Evolutionary conservation across 805 yeast genomes (phyloP), one percentile per base, ranked within the genome.

Genomic region (Clavispora asparagi): DNA sequence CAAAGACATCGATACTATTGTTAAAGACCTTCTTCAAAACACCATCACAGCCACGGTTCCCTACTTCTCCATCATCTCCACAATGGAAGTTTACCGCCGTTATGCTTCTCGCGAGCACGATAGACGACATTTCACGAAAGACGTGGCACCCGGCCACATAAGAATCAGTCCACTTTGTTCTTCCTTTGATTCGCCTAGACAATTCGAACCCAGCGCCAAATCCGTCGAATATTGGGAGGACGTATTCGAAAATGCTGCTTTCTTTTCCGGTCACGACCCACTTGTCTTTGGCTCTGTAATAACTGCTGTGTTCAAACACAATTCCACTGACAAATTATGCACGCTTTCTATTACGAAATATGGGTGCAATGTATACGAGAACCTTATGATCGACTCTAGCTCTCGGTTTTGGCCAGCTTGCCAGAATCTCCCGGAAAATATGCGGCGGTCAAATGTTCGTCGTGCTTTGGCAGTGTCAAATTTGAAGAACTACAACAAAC

Each of bases 381-480:
- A 52, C 43, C 43, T 56, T 27, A 45, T 52, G 19, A 33, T 54
- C 35, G 57, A 54, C 47, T 40, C 52, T 11, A 44, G 54, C 40
- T 87, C 96, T 1, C 73, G 85, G 42, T 92, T 81, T 61, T 87
- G 77, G 67, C 90, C 86, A 1, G 94, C 96, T 1, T 78, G 91
- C 53, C 78, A 82, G 56, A 89, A 88, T 56, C 67, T 92, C 40
- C 60, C 74, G 0, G 68, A 69, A 0, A 63, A 71, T 10, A 73
- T 74, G 55, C 70, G 72, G 51, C 60, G 68, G 5, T 78, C 87
- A 9, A 81, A 80, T 40, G 87, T 84, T 2, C 75, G 95, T 52
- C 75, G 79, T 50, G 83, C 92, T 0, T 69, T 91, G 33, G 97
- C 97, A 0, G 80, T 90, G 4, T 74, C 94, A 1, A 65, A 78